phyloP scores from a whole-genome alignment of 306 rosid genomes.

The Rubus idaeus region DNA sequence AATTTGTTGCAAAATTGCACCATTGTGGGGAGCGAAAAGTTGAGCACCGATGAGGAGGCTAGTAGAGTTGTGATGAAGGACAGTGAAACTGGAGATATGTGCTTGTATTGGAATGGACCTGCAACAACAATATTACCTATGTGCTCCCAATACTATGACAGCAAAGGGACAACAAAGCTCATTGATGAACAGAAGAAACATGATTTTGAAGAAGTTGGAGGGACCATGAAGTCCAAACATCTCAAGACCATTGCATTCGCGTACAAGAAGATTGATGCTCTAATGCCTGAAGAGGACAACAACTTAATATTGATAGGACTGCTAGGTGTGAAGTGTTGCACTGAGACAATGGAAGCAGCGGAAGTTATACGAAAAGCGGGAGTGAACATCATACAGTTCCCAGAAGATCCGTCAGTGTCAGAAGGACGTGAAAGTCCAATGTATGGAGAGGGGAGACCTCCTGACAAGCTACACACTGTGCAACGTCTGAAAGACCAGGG shows the following conservation, averaged over 20 bases:
- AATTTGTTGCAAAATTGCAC: not conserved
- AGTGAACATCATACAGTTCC: conserved; percentile 10
- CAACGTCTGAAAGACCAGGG: conserved; percentile 18
- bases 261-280: not conserved
- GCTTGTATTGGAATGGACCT: conserved; percentile 19
- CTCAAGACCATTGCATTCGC: conserved; percentile 21
- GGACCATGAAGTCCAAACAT: not conserved
- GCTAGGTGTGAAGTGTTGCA: conserved; percentile 9
- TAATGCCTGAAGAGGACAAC: not conserved
- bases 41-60: conserved; percentile 20
- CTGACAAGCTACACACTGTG: conserved; percentile 15
- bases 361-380: not conserved
- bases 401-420: too few species aligned
- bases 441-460: not conserved
- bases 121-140: conserved; percentile 16
- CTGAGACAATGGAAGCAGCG: not conserved
- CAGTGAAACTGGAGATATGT: not conserved
- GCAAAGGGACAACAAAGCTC: not conserved
- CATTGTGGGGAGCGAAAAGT: not conserved
- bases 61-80: conserved; percentile 10
- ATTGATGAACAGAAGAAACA: conserved; percentile 5
- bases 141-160: conserved; percentile 11
- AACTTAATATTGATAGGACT: conserved; percentile 11
- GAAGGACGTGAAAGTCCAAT: not conserved
- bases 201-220: not conserved